phyloP scores from a whole-genome alignment of 495 filamentous ascomycete genomes.

The Penicillium waksmanii region DNA sequence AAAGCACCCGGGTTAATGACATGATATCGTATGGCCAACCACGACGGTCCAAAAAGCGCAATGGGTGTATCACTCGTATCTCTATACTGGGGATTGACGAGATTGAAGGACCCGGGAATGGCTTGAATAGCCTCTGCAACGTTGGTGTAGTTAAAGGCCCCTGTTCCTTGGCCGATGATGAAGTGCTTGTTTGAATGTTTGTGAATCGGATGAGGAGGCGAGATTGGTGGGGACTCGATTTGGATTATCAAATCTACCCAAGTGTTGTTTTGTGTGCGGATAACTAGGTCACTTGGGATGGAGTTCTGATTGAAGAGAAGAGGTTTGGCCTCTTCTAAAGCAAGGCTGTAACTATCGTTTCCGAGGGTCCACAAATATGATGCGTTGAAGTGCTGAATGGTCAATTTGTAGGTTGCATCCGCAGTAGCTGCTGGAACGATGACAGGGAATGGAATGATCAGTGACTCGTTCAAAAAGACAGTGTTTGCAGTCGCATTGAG shows the following conservation, averaged over 20 bases:
- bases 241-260: constrained; percentile 64
- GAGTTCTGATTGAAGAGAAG: constrained; percentile 50
- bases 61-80: constrained; percentile 53
- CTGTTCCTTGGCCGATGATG: constrained; percentile 55
- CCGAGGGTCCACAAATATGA: constrained; percentile 55
- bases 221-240: constrained; percentile 29
- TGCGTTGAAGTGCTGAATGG: constrained; percentile 39
- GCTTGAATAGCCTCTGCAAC: constrained; percentile 55
- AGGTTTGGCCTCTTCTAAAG: constrained; percentile 44
- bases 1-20: constrained; percentile 62
- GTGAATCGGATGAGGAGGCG: constrained; percentile 60
- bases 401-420: constrained; percentile 42
- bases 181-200: constrained; percentile 66
- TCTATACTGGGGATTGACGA: constrained; percentile 53
- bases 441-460: constrained; percentile 46
- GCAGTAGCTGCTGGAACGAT: constrained; percentile 40
- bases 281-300: constrained; percentile 44
- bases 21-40: constrained; percentile 61
- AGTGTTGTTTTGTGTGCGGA: constrained; percentile 53
- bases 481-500: constrained; percentile 36
- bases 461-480: constrained; percentile 41
- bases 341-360: constrained; percentile 35
- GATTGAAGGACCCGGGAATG: constrained; percentile 55
- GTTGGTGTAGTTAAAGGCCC: constrained; percentile 51
- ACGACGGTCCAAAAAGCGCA: constrained; percentile 38